Evolutionary conservation across 2,329 filamentous ascomycete species (phyloP).

Genomic region (Alternaria triticina): DNA sequence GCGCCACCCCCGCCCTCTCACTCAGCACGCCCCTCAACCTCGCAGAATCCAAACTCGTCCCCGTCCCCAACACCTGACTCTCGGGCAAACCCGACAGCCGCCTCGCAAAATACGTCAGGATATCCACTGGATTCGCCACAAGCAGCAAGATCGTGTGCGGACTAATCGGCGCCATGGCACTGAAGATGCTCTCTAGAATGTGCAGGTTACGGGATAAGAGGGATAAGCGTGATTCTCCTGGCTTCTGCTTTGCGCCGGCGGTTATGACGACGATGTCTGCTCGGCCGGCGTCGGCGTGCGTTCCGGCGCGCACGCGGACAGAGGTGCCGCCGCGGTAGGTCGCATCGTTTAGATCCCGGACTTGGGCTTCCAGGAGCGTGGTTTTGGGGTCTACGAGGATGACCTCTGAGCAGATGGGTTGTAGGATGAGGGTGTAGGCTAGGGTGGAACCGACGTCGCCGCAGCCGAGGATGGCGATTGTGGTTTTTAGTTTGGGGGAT

Average conservation of each 20-base stretch:
- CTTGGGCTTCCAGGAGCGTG: constrained; percentile 56
- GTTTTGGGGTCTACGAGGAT: constrained; percentile 61
- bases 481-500: constrained; percentile 41
- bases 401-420: constrained; percentile 58
- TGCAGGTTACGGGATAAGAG: constrained; percentile 57
- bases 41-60: constrained; percentile 61
- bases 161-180: constrained; percentile 57
- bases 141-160: constrained; percentile 58
- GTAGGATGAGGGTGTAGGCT: constrained; percentile 59
- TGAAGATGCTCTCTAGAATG: constrained; percentile 57
- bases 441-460: constrained; percentile 60
- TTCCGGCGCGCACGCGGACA: constrained; percentile 55
- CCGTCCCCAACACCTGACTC: constrained; percentile 60
- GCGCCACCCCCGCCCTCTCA: constrained; percentile 46
- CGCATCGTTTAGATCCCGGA: constrained; percentile 60
- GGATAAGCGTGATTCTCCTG: constrained; percentile 55
- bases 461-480: constrained; percentile 59
- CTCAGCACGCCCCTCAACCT: constrained; percentile 56
- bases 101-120: constrained; percentile 59
- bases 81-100: constrained; percentile 57
- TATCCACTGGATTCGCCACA: constrained; percentile 63
- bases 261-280: constrained; percentile 63
- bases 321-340: constrained; percentile 54
- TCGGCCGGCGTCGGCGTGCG: constrained; percentile 58
- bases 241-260: constrained; percentile 60